These are phyloP conservation scores for Neurospora tetrasperma DNA, from an alignment of 495 filamentous ascomycete genomes.

Conservation along the genomic window DNA sequence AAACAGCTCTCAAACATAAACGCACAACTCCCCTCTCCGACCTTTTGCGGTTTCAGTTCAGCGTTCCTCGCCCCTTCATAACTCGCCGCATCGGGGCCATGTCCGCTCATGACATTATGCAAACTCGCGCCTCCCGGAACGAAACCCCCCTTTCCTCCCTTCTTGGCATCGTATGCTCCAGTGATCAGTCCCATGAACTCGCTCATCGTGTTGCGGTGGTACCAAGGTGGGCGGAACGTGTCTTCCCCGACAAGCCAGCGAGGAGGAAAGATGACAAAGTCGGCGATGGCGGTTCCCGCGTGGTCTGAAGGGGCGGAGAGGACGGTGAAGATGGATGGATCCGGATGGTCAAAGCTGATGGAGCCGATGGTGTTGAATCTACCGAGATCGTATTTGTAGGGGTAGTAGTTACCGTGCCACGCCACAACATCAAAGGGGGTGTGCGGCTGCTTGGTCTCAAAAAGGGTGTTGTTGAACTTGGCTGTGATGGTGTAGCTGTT, in stretches of 20 bases:
- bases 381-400: slow-evolving; percentile 80
- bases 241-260: slow-evolving; percentile 69
- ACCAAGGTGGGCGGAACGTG: slow-evolving; percentile 77
- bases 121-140: slow-evolving; percentile 45
- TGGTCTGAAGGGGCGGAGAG: slow-evolving; percentile 57
- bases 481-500: slow-evolving; percentile 52
- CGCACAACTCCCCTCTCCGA: slow-evolving; percentile 49
- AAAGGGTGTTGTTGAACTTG: slow-evolving; percentile 75
- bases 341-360: slow-evolving; percentile 68
- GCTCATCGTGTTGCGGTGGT: slow-evolving; percentile 78
- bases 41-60: slow-evolving; percentile 43
- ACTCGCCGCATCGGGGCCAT: slow-evolving; percentile 51
- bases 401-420: slow-evolving; percentile 74
- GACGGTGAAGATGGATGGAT: slow-evolving; percentile 76
- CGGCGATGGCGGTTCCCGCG: slow-evolving; percentile 61
- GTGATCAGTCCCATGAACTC: slow-evolving; percentile 70
- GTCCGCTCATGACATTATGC: slow-evolving; percentile 51
- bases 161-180: slow-evolving; percentile 51
- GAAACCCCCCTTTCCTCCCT: slow-evolving; percentile 44
- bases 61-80: slow-evolving; percentile 51
- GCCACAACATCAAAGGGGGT: slow-evolving; percentile 77
- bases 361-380: slow-evolving; percentile 70
- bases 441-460: slow-evolving; percentile 59
- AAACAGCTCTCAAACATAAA: slow-evolving; percentile 63
- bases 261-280: slow-evolving; percentile 78